Percentiles rank a stretch among this genome's conserved stretches.
phyloP scores from a whole-genome alignment of 2,329 filamentous ascomycete genomes.

The Cordyceps javanica region DNA sequence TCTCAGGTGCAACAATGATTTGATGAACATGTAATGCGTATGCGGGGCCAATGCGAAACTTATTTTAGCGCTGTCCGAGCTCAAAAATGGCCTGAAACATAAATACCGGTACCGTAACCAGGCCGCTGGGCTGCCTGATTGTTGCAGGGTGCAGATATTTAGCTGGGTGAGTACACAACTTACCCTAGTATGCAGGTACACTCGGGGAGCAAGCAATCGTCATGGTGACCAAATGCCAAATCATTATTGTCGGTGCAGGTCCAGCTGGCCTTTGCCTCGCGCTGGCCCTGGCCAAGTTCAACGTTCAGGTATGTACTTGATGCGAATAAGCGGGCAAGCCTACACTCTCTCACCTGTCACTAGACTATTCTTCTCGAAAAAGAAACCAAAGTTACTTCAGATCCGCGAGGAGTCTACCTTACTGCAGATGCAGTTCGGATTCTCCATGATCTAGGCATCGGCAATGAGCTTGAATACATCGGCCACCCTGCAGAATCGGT shows the following conservation, averaged over 20 bases:
- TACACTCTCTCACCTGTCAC: not conserved
- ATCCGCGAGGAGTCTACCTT: conserved; percentile 26
- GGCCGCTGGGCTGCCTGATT: not conserved
- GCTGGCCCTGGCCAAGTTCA: not conserved
- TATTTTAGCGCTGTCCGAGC: not conserved
- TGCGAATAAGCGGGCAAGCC: not conserved
- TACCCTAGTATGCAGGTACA: not conserved
- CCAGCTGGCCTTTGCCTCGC: not conserved
- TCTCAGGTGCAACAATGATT: not conserved
- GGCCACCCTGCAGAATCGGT: conserved; percentile 10
- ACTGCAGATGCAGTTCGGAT: conserved; percentile 25
- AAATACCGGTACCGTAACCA: not conserved
- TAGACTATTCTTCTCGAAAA: conserved; percentile 22
- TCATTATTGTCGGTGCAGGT: not conserved
- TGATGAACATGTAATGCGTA: not conserved
- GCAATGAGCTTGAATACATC: conserved; percentile 13
- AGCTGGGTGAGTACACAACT: not conserved
- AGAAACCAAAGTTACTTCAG: conserved; percentile 20
- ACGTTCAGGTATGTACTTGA: not conserved
- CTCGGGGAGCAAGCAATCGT: not conserved
- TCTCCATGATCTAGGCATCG: conserved; percentile 20
- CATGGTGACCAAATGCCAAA: not conserved
- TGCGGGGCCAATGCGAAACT: not conserved
- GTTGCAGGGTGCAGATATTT: not conserved
- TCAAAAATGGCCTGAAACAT: not conserved